Conservation (phyloP, 1,284 basidiomycete genomes). For the Melampsora americana region DNA sequence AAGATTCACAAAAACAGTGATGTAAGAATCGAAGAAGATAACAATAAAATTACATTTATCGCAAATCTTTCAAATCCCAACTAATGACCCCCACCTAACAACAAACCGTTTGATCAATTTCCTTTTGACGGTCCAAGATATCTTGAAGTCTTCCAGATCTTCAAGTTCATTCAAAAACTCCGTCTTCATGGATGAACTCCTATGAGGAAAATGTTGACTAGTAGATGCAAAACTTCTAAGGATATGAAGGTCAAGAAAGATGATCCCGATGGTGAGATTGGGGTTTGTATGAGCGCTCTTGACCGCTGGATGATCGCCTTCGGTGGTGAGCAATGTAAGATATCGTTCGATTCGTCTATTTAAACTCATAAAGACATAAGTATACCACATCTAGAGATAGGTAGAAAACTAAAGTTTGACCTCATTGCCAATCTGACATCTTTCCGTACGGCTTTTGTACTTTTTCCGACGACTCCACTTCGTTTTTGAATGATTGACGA, state of each 20-base stretch:
- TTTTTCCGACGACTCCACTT: conserved; percentile 26
- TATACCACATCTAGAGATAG: neutral
- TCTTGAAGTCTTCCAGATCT: conserved; percentile 19
- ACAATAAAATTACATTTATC: too few species aligned
- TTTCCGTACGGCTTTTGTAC: conserved; percentile 36
- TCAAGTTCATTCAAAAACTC: conserved; percentile 32
- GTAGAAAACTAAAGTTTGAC: conserved; percentile 2
- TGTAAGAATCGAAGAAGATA: neutral
- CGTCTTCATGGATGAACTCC: neutral
- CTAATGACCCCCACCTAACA: conserved; percentile 26
- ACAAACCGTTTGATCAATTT: conserved; percentile 32
- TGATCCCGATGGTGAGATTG: conserved; percentile 1
- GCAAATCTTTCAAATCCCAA: conserved; percentile 16
- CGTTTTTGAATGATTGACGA: conserved; percentile 18
- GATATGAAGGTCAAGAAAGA: conserved; percentile 28
- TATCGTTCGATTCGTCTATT: conserved; percentile 32
- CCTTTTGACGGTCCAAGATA: conserved; percentile 34
- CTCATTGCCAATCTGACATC: conserved; percentile 36
- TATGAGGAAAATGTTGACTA: conserved; percentile 16
- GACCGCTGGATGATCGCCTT: conserved; percentile 13
- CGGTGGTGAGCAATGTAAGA: conserved; percentile 23
- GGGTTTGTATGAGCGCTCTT: conserved; percentile 19
- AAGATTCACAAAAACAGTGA: neutral
- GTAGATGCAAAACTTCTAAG: conserved; percentile 29
- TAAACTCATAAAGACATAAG: neutral